Evolutionary conservation across 352 stramenopile genomes (phyloP), one percentile per base, ranked within the genome.

Genomic region (Elongisporangium prolatum): DNA sequence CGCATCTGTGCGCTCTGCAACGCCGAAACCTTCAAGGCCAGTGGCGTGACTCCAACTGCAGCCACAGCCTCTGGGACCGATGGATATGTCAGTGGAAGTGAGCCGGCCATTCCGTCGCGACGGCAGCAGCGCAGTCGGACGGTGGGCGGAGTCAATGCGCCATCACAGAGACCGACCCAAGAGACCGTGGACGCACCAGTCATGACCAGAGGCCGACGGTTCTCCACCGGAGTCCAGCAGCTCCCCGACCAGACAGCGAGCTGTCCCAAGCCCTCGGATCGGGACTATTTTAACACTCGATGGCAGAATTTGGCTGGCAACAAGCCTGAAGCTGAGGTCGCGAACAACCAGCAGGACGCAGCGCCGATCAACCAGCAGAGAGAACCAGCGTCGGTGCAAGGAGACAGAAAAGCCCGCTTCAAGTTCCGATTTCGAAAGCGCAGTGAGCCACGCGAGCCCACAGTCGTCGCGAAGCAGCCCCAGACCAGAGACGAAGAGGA

Each of bases 1-100:
- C 77, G 80, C 13, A 84, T 93, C 48, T 93, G 84, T 54, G 75
- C 69, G 25, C 38, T 71, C 22, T 93, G 84, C 59, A 72, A 89
- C 16, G 59, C 63, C 28, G 60, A 44, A 13, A 17, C 34, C 34
- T 44, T 44, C 11, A 64, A 77, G 38, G 37, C 56, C 10, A 56
- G 52, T 7, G 21, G 14, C 13, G 48, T 25, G 16, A 57, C 62
- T 0, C 50, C 50, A 21, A 49, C 48, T 0, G 48, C 54, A 7
- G 65, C 74, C 52, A 57, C 61, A 1, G 60, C 54, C 28, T 6
- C 34, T 44, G 34, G 34, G 34, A 44, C 34, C 34, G 34, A 44
- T 44, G 34, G 34, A 13, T 44, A 44, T 13, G 17, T 11, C 34
- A 44, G 34, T 13, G 34, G 34, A 16, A 44, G 34, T 17, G 34